phyloP scores from a whole-genome alignment of 2,329 filamentous ascomycete species.

The Scopulariopsis brevicaulis region DNA sequence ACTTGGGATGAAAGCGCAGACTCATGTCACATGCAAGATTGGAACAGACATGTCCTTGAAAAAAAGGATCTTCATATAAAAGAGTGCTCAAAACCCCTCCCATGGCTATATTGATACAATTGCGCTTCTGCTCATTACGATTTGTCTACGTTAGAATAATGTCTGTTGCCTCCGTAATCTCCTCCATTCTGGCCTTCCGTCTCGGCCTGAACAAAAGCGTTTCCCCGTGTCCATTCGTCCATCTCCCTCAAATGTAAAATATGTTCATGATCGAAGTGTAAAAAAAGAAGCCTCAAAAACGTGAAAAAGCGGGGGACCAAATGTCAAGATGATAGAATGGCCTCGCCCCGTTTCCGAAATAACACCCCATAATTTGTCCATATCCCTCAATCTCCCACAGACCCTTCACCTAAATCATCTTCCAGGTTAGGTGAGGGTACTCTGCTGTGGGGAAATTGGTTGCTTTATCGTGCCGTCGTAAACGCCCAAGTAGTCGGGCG shows the following conservation, averaged over 20 bases:
- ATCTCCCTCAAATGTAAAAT: neutral
- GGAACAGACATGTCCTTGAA: neutral
- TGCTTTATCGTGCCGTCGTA: neutral
- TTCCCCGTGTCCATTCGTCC: neutral
- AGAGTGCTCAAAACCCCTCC: neutral
- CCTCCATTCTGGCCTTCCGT: neutral
- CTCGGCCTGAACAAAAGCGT: neutral
- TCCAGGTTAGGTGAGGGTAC: neutral
- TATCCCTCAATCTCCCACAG: neutral
- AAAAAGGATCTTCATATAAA: neutral
- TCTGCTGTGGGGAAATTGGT: neutral
- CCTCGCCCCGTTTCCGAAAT: neutral
- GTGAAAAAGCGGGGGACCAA: neutral
- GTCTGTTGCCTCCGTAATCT: neutral
- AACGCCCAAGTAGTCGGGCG: neutral
- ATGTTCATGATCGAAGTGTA: slow-evolving; percentile 2
- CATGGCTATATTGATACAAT: slow-evolving; percentile 1
- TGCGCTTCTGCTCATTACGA: slow-evolving; percentile 3
- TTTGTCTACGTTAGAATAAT: slow-evolving; percentile 5
- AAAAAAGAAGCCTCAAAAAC: neutral
- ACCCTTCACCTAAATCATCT: neutral
- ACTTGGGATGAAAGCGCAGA: neutral
- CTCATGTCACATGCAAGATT: neutral
- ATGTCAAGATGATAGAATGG: neutral
- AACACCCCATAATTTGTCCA: neutral